A percentile compares a stretch with the other conserved stretches of the same genome.
Conservation (phyloP, 1,284 basidiomycete genomes). For the Moniliophthora roreri region DNA sequence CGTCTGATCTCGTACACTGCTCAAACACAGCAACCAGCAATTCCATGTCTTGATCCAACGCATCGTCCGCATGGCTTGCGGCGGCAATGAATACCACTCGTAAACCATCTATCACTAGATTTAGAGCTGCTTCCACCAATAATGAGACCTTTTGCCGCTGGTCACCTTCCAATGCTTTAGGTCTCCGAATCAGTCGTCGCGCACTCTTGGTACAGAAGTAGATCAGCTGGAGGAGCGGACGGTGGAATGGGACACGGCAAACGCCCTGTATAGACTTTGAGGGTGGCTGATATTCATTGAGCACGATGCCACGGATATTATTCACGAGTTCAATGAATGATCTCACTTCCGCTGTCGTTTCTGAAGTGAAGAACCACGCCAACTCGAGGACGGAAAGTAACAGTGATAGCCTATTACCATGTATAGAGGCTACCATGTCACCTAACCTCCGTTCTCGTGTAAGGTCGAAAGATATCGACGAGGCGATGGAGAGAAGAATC, state of each 20-base stretch:
- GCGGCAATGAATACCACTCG: constrained; percentile 70
- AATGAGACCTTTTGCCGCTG: constrained; percentile 57
- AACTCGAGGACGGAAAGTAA: constrained; percentile 78
- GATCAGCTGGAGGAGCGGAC: constrained; percentile 75
- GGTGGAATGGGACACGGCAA: constrained; percentile 74
- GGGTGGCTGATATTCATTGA: constrained; percentile 76
- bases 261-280: constrained; percentile 72
- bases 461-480: constrained; percentile 65
- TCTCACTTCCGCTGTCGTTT: constrained; percentile 53
- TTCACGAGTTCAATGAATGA: constrained; percentile 63
- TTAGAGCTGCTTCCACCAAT: constrained; percentile 63
- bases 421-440: constrained; percentile 84
- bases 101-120: constrained; percentile 69
- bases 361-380: constrained; percentile 70
- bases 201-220: constrained; percentile 75
- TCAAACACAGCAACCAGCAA: constrained; percentile 81
- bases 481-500: constrained; percentile 58
- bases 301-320: constrained; percentile 65
- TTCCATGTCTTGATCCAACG: constrained; percentile 79
- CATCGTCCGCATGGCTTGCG: constrained; percentile 52
- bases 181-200: constrained; percentile 45
- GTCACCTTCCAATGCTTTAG: constrained; percentile 56
- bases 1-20: constrained; percentile 68
- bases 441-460: constrained; percentile 73
- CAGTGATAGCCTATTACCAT: constrained; percentile 73